Evolutionary conservation across 129 eudicot species (phyloP).

Genomic region (Flaveria ramosissima): DNA sequence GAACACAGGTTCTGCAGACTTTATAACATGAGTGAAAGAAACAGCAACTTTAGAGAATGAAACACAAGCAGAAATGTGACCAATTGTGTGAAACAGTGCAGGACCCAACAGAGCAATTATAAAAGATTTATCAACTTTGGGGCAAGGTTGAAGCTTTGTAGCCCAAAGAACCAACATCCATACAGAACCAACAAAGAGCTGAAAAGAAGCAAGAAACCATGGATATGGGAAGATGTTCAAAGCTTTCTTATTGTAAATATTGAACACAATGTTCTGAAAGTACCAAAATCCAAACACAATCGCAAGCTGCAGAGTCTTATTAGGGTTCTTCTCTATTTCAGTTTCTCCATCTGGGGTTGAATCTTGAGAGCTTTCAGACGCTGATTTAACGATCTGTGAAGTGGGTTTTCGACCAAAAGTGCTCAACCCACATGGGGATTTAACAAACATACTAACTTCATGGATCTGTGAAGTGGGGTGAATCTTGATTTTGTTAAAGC

Average conservation of each 20-base stretch:
- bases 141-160: conserved; percentile 71
- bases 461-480: conserved; percentile 49
- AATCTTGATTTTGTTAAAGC: conserved; percentile 12
- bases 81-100: conserved; percentile 91
- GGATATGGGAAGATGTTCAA: conserved; percentile 86
- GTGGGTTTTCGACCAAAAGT: conserved; percentile 33
- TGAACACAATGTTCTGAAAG: conserved; percentile 88
- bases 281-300: conserved; percentile 90
- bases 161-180: conserved; percentile 87
- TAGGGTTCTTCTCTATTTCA: conserved; percentile 45
- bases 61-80: conserved; percentile 98
- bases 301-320: conserved; percentile 66
- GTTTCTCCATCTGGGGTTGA: conserved; percentile 49
- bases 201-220: conserved; percentile 91
- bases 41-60: conserved; percentile 98
- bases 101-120: conserved; percentile 88
- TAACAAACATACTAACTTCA: conserved; percentile 17
- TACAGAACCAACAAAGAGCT: conserved; percentile 74
- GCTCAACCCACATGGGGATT: conserved; percentile 29
- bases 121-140: conserved; percentile 67
- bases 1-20: conserved; percentile 92
- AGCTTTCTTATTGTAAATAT: conserved; percentile 79
- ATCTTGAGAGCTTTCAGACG: conserved; percentile 54
- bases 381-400: conserved; percentile 44
- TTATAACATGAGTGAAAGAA: conserved; percentile 95